Conservation (phyloP, 164 flowering plant species). For the Aristolochia californica region DNA sequence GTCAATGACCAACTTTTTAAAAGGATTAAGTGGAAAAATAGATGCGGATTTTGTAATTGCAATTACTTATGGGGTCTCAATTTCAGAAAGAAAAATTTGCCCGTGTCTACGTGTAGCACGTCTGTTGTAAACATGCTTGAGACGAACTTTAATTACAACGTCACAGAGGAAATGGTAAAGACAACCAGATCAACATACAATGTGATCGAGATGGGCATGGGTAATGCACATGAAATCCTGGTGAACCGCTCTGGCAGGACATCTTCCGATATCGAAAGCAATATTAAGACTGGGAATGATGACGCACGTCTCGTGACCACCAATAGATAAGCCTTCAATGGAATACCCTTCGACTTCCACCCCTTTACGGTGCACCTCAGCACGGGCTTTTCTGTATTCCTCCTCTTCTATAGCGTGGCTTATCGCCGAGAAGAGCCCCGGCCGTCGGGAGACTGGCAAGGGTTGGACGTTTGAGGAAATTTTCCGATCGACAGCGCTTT, state of each 20-base stretch:
- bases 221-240: slow-evolving; percentile 60
- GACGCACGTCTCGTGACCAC: slow-evolving; percentile 90
- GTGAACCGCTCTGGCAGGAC: slow-evolving; percentile 34
- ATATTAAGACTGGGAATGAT: slow-evolving; percentile 75
- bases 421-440: slow-evolving; percentile 52
- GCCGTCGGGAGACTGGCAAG: slow-evolving; percentile 9
- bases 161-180: no score
- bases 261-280: slow-evolving; percentile 86
- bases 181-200: slow-evolving; percentile 35
- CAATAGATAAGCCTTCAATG: slow-evolving; percentile 73
- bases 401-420: slow-evolving; percentile 66
- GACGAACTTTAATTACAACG: no score
- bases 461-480: no score
- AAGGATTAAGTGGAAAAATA: no score
- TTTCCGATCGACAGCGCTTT: no score
- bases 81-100: no score
- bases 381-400: slow-evolving; percentile 76
- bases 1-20: no score
- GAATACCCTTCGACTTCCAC: slow-evolving; percentile 55
- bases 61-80: no score
- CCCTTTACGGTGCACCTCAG: slow-evolving; percentile 57
- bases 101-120: no score
- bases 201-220: slow-evolving; percentile 97
- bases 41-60: no score
- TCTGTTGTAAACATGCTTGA: no score